A percentile compares a stretch with the other conserved stretches of the same genome.
Evolutionary conservation across 176 grass and related monocot genomes (phyloP).

Genomic region (Metroxylon sagu): DNA sequence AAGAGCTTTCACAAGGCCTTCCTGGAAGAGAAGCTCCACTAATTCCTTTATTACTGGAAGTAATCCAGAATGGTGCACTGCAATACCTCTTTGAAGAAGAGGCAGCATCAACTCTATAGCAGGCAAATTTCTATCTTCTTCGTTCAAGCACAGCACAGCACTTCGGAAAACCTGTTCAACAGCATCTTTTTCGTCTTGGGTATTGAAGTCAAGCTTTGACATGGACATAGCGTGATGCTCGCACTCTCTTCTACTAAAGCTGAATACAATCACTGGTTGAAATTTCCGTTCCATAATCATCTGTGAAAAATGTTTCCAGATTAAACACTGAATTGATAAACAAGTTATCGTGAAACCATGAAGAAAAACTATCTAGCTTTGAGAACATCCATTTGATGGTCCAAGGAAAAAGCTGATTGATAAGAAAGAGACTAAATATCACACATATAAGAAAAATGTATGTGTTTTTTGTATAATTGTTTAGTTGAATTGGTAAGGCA

Average conservation of each 20-base stretch:
- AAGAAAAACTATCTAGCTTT: too few relatives aligned
- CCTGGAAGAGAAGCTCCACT: slow-evolving; percentile 96
- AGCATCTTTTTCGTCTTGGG: slow-evolving; percentile 75
- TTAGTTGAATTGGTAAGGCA: too few relatives aligned
- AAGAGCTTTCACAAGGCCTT: slow-evolving; percentile 99
- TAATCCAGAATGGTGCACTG: slow-evolving; percentile 96
- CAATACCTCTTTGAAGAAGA: slow-evolving; percentile 87
- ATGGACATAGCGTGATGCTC: slow-evolving; percentile 97
- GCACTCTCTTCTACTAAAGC: slow-evolving; percentile 96
- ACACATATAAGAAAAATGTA: too few relatives aligned
- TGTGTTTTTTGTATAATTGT: too few relatives aligned
- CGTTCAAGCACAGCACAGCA: slow-evolving; percentile 60
- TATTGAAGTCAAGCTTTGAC: slow-evolving; percentile 97
- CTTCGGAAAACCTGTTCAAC: slow-evolving; percentile 73
- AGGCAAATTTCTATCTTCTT: slow-evolving; percentile 90
- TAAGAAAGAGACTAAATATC: too few relatives aligned
- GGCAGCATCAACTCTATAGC: slow-evolving; percentile 98
- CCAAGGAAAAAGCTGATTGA: too few relatives aligned
- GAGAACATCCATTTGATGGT: too few relatives aligned
- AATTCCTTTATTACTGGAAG: slow-evolving; percentile 98
- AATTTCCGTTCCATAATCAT: slow-evolving; percentile 99
- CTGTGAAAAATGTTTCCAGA: slow-evolving; percentile 26
- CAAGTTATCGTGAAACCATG: too few relatives aligned
- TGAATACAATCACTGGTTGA: slow-evolving; percentile 96
- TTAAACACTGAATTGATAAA: slow-evolving; percentile 3